A percentile compares a stretch with the other conserved stretches of the same genome.
These are phyloP conservation scores for Sequoia sempervirens DNA, from an alignment of 75 land plant species.

Conservation along the genomic window DNA sequence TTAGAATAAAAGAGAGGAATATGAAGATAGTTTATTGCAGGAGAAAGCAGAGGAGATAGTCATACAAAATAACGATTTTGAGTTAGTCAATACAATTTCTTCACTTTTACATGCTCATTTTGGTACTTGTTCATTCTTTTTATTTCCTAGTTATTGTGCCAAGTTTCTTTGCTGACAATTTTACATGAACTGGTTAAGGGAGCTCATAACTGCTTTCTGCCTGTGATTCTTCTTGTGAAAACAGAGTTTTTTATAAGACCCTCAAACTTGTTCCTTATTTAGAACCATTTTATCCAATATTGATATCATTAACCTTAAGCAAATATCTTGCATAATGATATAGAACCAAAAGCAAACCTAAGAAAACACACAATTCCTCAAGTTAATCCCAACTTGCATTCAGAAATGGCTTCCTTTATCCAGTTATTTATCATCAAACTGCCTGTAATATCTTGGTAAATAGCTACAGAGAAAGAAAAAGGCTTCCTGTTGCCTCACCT, in stretches of 20 bases:
- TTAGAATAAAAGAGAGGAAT: neutral
- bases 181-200: neutral
- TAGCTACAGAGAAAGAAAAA: neutral
- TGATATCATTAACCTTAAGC: neutral
- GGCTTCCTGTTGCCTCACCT: conserved; percentile 14
- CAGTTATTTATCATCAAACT: neutral
- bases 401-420: neutral
- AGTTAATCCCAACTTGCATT: neutral
- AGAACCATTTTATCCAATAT: neutral
- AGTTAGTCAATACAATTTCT: neutral
- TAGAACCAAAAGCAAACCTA: neutral
- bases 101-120: neutral
- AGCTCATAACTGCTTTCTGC: neutral
- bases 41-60: neutral
- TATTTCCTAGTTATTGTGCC: neutral
- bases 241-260: neutral
- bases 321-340: neutral
- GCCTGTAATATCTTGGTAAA: neutral
- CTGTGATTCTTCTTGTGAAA: neutral
- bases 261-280: neutral
- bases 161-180: neutral
- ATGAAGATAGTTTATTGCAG: neutral
- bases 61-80: too few relatives aligned
- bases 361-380: neutral
- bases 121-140: neutral